Percentiles rank a stretch among this genome's conserved stretches.
phyloP scores from a whole-genome alignment of 805 yeast species.

The Yarrowia sp. region DNA sequence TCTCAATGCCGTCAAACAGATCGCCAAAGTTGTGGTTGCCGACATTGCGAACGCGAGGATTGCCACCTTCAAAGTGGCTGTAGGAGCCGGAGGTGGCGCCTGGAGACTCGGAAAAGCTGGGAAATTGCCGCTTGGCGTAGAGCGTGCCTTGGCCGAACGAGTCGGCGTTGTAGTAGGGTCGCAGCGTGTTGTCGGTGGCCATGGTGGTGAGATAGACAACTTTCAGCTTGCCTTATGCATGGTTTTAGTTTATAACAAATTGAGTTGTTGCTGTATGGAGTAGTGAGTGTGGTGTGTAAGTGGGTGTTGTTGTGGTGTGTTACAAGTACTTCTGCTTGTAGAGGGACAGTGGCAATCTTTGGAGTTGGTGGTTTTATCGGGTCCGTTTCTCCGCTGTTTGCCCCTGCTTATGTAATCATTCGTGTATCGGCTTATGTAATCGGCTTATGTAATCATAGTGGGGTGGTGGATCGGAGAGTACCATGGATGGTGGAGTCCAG shows the following conservation, averaged over 20 bases:
- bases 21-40: constrained; percentile 27
- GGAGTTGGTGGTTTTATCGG: too few relatives aligned
- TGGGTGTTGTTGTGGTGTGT: too few relatives aligned
- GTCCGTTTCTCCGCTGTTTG: too few relatives aligned
- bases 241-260: constrained; percentile 9
- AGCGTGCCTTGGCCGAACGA: constrained; percentile 51
- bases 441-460: too few relatives aligned
- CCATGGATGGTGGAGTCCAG: too few relatives aligned
- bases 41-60: constrained; percentile 26
- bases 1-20: constrained; percentile 34
- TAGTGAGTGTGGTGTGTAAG: too few relatives aligned
- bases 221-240: constrained; percentile 19
- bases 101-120: constrained; percentile 27
- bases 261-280: too few relatives aligned
- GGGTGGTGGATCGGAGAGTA: too few relatives aligned
- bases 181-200: constrained; percentile 34
- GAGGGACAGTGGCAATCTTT: too few relatives aligned
- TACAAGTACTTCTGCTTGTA: too few relatives aligned
- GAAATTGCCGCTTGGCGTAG: constrained; percentile 29
- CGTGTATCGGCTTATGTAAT: too few relatives aligned
- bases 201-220: constrained; percentile 6
- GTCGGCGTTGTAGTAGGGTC: constrained; percentile 73
- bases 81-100: constrained; percentile 29
- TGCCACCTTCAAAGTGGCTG: constrained; percentile 28
- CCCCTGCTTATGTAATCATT: too few relatives aligned